Base-by-base conservation (phyloP, 768 basidiomycete genomes). In the Leccinum fibrillosum region DNA sequence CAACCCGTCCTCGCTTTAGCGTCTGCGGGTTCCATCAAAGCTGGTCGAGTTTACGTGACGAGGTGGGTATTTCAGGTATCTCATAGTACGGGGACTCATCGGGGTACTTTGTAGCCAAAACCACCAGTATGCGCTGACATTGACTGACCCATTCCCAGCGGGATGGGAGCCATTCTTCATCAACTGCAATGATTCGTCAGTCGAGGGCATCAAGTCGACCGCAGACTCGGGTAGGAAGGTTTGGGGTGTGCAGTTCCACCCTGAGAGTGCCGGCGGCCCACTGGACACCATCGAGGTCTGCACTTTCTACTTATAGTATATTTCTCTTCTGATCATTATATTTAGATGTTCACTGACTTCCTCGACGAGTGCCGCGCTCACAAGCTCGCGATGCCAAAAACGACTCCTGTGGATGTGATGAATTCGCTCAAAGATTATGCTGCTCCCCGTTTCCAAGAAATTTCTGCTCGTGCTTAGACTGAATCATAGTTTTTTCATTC, bases 91-190 rank as follows among this genome's bases (percentile, higher is more conserved):
- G 2, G 21, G 32, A 44, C 49, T 58, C n/a, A 42, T 42, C 9
- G n/a, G 10, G 5, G 25, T 50, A 11, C 52, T 50, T 35, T 19
- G 3, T 53, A 91, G 92, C 64, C 92, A 94, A 88, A 98, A 99
- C 75, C 94, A 97, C 72, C 97, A 98, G 66, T 99, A 98, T 73
- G 97, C 97, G n/a, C 79, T 98, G 57, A 89, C 86, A 70, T 77
- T 98, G 53, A 87, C 89, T 60, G 96, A 98, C 69, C 90, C 94
- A 4, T 97, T 98, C 90, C 97, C 97, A 26, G 78, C 81, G 57
- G 97, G 94, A 17, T 99, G 94, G 94, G 94, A 96, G 65, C 96
- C 96, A 0, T 98, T 96, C 83, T 99, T 99, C 80, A 96, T 98
- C 79, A 99, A 98, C 76, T 97, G 94, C 77, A 98, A 98, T 69